These are phyloP conservation scores for Colletotrichum tabaci DNA, from an alignment of 2,329 filamentous ascomycete genomes.

Conservation along the genomic window DNA sequence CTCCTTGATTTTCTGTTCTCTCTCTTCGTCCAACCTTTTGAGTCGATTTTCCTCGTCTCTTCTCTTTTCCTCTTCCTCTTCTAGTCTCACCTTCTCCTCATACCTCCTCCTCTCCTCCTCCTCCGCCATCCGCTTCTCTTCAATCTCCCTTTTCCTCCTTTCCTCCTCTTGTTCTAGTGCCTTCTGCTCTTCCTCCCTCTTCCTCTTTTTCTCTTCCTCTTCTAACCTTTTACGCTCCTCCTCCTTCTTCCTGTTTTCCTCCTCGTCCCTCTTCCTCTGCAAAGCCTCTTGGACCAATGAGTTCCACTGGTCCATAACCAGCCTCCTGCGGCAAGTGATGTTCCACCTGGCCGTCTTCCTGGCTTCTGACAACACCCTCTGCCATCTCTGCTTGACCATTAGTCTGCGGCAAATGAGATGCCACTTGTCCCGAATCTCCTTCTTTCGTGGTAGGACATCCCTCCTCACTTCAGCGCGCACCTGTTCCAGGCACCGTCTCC, in stretches of 20 bases:
- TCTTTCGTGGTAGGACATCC: slow-evolving; percentile 8
- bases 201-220: background rate
- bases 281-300: background rate
- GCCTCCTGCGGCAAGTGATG: background rate
- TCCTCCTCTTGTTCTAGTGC: background rate
- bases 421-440: slow-evolving; percentile 1
- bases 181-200: background rate
- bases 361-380: background rate
- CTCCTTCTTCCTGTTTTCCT: background rate
- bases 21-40: background rate
- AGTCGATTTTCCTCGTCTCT: background rate
- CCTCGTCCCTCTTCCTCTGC: slow-evolving; percentile 1
- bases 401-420: slow-evolving; percentile 7
- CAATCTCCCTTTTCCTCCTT: background rate
- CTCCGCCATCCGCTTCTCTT: background rate
- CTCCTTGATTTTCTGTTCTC: background rate
- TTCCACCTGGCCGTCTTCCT: background rate
- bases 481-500: background rate
- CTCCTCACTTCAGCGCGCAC: slow-evolving; percentile 2
- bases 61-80: background rate
- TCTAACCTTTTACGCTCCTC: background rate
- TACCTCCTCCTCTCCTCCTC: background rate
- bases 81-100: background rate
- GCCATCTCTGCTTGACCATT: background rate
- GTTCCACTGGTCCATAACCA: background rate